phyloP scores from a whole-genome alignment of 176 grass and related monocot species.

The Oryza nivara region DNA sequence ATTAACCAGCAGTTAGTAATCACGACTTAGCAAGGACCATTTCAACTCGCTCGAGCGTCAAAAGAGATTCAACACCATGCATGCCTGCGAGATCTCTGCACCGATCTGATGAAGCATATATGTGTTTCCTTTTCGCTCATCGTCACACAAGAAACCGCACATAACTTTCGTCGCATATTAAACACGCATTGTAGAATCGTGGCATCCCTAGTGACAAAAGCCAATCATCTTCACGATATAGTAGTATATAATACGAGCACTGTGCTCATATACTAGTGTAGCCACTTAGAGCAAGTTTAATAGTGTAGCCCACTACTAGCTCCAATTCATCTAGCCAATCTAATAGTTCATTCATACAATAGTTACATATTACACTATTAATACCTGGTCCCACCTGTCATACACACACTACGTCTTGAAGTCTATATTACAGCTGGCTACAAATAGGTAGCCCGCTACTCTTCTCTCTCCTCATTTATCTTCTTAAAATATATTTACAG shows the following conservation, averaged over 20 bases:
- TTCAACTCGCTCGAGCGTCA: neutral
- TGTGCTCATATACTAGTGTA: neutral
- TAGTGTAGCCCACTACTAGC: too few species aligned
- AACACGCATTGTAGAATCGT: neutral
- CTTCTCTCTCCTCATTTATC: too few species aligned
- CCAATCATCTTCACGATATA: conserved; percentile 45
- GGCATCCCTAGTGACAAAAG: conserved; percentile 13
- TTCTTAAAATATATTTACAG: too few species aligned
- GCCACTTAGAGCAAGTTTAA: neutral
- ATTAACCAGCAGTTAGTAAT: neutral
- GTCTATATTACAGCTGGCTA: too few species aligned
- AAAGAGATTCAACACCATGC: neutral
- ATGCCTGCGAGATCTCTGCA: neutral
- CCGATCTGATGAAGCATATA: neutral
- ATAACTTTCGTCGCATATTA: conserved; percentile 13
- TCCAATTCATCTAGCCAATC: too few species aligned
- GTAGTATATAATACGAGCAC: too few species aligned
- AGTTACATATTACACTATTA: too few species aligned
- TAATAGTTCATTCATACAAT: too few species aligned
- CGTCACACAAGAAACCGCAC: neutral
- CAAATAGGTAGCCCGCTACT: too few species aligned
- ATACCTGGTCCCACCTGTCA: too few species aligned
- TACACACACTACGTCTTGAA: too few species aligned
- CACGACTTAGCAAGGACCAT: neutral
- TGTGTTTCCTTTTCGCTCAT: neutral